Base-by-base conservation (phyloP, 257 asterid species). In the Coffea eugenioides region DNA sequence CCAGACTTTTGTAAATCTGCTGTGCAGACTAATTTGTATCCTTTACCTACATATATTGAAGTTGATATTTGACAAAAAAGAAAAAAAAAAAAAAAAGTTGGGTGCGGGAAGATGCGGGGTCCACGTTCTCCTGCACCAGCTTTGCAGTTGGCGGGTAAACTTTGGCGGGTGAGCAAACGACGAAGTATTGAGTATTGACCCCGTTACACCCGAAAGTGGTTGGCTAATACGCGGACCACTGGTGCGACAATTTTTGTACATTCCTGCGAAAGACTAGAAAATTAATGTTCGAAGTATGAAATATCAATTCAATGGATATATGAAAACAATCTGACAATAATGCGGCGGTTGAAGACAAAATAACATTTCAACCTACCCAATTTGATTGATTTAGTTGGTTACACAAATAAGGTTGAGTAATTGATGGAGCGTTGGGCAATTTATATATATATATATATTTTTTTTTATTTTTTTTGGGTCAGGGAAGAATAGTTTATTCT, bases 151-250 rank as follows among this genome's bases (percentile, higher is more conserved):
- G 83, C 82, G 82, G 79, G 85, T 77, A 66, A 72, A 73, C 27
- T 77, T 82, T 82, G 85, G 82, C 83, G 83, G 86, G 86, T 41
- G 77, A 69, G n/a, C 79, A 20, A 75, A 83, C 81, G 79, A 75
- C 78, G 75, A 56, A 23, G 79, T 73, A 59, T 83, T 61, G 83
- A 23, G 79, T 73, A 59, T 83, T 61, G 83, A 77, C 80, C 68
- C 83, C 83, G 79, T 65, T 59, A 48, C 73, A 72, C 79, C 64
- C 79, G 79, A 73, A 64, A 73, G 79, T 65, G n/a, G 79, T 57
- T 75, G 52, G 79, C 14, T 72, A 46, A 57, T 43, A 62, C 59
- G 52, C 73, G 73, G 67, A 13, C 82, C 78, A 48, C 78, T 2
- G 0, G 0, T 6, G 34, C 6, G 11, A 12, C 59, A 10, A 43